Evolutionary conservation across 1,284 basidiomycete genomes (phyloP).

Genomic region (Ustilago xerochloae): DNA sequence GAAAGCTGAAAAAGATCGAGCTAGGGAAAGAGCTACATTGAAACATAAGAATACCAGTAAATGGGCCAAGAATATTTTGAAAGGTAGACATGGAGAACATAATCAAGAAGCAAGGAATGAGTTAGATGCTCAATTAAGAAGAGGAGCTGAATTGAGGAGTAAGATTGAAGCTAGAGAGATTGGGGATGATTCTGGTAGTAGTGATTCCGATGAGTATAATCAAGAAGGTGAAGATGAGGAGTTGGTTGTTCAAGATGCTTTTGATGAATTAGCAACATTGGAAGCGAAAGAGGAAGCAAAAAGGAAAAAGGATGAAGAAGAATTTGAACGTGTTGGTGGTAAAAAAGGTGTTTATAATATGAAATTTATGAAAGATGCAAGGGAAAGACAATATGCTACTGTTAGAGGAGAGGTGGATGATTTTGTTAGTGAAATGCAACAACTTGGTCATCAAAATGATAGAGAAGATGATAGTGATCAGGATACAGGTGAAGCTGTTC

Average conservation of each 20-base stretch:
- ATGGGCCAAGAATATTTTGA: constrained; percentile 62
- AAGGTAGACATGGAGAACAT: constrained; percentile 39
- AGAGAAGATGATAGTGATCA: constrained; percentile 11
- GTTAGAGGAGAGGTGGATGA: constrained; percentile 53
- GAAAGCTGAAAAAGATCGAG: constrained; percentile 77
- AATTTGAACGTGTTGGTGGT: constrained; percentile 44
- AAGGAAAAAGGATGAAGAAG: constrained; percentile 35
- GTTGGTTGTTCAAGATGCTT: constrained; percentile 28
- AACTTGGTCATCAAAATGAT: constrained; percentile 19
- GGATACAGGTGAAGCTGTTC: constrained; percentile 24
- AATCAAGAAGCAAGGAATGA: constrained; percentile 58
- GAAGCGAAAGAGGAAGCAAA: constrained; percentile 42
- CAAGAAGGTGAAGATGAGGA: neutral
- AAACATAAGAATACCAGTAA: constrained; percentile 68
- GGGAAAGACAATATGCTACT: constrained; percentile 50
- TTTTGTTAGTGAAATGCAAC: constrained; percentile 49
- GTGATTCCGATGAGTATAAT: constrained; percentile 23
- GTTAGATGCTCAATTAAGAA: constrained; percentile 57
- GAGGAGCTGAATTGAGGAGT: constrained; percentile 49
- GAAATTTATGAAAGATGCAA: constrained; percentile 68
- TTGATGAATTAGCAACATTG: constrained; percentile 56
- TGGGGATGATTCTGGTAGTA: constrained; percentile 34
- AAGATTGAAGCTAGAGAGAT: constrained; percentile 56
- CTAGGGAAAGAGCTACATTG: constrained; percentile 63
- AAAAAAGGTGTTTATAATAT: constrained; percentile 63